Evolutionary conservation across 2,329 filamentous ascomycete species (phyloP), one percentile per base, ranked within the genome.

Genomic region (Cladosporium colombiae): DNA sequence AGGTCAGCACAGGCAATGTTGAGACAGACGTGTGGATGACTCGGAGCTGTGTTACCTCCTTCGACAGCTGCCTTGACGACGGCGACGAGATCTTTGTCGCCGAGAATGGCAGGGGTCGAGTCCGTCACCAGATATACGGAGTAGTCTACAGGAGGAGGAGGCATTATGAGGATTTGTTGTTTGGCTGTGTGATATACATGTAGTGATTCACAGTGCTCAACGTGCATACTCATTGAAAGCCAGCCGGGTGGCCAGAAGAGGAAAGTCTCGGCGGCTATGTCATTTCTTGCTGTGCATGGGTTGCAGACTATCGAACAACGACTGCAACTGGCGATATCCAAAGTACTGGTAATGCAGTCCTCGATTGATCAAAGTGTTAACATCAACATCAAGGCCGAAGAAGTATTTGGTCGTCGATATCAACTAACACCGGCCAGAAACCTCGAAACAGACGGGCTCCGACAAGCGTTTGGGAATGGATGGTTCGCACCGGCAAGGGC

Each of bases 41-140:
- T 56, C 53, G 50, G 33, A 56, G 50, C 29, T 53, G 27, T 72
- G 78, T 69, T 74, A 82, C 92, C 92, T 77, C 92, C 93, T 76
- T 86, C 82, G 60, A 96, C 78, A 23, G 93, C 90, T 55, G 86
- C 84, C 73, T 90, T 88, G 63, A 97, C 93, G 0, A 97, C 89
- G 11, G 85, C 72, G 67, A 86, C 85, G 44, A 97, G 83, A 75
- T 92, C 85, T 71, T 85, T 86, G 68, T 84, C 80, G 64, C 91
- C 91, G 52, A 97, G 87, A 71, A 97, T 92, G 37, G 88, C 87
- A 16, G 89, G 86, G n/a, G 93, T 96, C 60, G 92, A 95, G 83
- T 97, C 93, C 5, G 93, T 97, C 71, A 97, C 93, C 66, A 97
- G 85, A 77, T 97, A 97, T 46, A 97, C 82, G 58, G 89, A 89